These are phyloP conservation scores for Calocybe gangraenosa DNA, from an alignment of 768 basidiomycete genomes.

Conservation along the genomic window DNA sequence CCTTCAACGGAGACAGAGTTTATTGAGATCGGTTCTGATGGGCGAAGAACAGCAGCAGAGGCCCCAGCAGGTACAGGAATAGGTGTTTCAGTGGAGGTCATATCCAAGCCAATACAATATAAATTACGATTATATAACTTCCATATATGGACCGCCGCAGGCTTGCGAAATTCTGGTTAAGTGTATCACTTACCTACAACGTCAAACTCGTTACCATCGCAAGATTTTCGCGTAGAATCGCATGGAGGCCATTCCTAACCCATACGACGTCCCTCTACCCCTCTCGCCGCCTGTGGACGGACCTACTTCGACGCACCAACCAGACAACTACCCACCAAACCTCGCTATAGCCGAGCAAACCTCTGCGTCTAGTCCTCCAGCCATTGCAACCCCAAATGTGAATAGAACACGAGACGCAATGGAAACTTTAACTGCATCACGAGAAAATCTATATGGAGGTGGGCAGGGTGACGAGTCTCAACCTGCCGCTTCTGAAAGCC, in stretches of 20 bases:
- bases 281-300: slow-evolving; percentile 17
- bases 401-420: background rate
- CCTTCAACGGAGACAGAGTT: slow-evolving; percentile 74
- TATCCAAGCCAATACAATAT: too few relatives aligned
- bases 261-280: slow-evolving; percentile 20
- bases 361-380: too few relatives aligned
- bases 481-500: background rate
- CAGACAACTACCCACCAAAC: too few relatives aligned
- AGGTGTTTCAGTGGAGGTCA: slow-evolving; percentile 9
- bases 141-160: slow-evolving; percentile 10
- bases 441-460: background rate
- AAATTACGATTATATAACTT: slow-evolving; percentile 1
- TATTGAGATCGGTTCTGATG: slow-evolving; percentile 66
- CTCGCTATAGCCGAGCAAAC: too few relatives aligned
- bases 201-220: slow-evolving; percentile 11
- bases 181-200: slow-evolving; percentile 8
- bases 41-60: slow-evolving; percentile 73
- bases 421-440: background rate
- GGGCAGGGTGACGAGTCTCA: slow-evolving; percentile 1
- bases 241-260: slow-evolving; percentile 19
- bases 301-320: slow-evolving; percentile 6
- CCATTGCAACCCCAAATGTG: background rate
- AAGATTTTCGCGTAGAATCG: slow-evolving; percentile 11
- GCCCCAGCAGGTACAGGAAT: slow-evolving; percentile 47
- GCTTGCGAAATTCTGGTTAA: slow-evolving; percentile 4